Base-by-base conservation (phyloP, 2,329 filamentous ascomycete species). In the Venturia carpophila region DNA sequence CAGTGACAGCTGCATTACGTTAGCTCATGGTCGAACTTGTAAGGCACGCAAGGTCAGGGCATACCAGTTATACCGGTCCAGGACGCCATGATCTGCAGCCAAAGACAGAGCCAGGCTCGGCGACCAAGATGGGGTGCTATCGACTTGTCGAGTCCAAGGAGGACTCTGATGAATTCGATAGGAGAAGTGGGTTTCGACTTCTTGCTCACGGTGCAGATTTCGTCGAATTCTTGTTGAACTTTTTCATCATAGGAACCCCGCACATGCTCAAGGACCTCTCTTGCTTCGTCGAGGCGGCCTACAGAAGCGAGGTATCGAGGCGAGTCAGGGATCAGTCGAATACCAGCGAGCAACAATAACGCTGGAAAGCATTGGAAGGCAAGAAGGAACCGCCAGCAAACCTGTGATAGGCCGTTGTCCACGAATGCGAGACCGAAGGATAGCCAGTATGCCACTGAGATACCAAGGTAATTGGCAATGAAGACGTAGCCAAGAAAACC, bases 31-130 rank as follows among this genome's bases (percentile, higher is more conserved):
- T 55, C 21, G 13, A 27, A 11, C 15, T 55, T 55, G 49, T 55
- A 6, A 55, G 21, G 11, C 49, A 30, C 21, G 21, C 49, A 30
- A 55, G 17, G 27, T 17, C 11, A 6, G 15, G 37, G 21, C 56
- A 37, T 60, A 52, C 85, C 87, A 0, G 87, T 86, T 67, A 90
- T 89, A 0, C 87, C 86, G 63, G 86, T 82, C 85, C 86, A 88
- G 69, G 88, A 84, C 70, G 89, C 86, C 71, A 89, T 82, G 56
- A 89, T 87, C 74, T 89, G 86, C 10, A 90, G 78, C 86, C 87
- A 90, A 43, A 90, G 80, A 3, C 87, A 86, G 1, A 90, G 79
- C 69, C 89, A 86, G 0, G 89, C 86, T 6, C 88, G 83, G 1
- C 87, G 80, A 0, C 83, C 87, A 0, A 84, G 87, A 68, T 90